A percentile compares a stretch with the other conserved stretches of the same genome.
These are phyloP conservation scores for Protomyces inouyei DNA, from an alignment of 1,139 yeast species.

Conservation along the genomic window DNA sequence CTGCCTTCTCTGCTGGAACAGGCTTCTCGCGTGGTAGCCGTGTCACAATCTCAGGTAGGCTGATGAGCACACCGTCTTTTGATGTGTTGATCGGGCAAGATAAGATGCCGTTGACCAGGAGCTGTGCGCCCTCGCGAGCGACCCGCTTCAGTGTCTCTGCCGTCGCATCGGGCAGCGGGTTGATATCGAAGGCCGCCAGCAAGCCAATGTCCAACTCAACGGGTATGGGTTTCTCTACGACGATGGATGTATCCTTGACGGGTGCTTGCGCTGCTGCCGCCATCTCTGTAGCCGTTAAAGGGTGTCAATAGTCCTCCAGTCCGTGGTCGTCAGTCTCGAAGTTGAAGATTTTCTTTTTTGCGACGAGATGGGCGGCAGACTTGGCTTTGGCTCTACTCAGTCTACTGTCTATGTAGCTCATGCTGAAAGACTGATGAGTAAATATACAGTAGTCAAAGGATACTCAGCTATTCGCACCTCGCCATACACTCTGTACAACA, in stretches of 20 bases:
- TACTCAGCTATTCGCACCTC: neutral
- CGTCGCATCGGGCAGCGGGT: constrained; percentile 54
- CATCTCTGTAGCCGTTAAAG: neutral
- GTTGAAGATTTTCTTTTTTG: neutral
- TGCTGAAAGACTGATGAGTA: too few species aligned
- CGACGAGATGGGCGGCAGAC: neutral
- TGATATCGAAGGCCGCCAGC: constrained; percentile 69
- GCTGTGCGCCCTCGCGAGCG: constrained; percentile 91
- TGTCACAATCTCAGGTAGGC: constrained; percentile 78
- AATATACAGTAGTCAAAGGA: too few species aligned
- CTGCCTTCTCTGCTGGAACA: constrained; percentile 83
- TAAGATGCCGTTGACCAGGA: constrained; percentile 80
- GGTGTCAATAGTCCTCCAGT: too few species aligned
- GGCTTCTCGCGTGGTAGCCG: constrained; percentile 91
- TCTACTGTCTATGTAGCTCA: too few species aligned
- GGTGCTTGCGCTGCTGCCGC: neutral
- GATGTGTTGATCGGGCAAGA: constrained; percentile 76
- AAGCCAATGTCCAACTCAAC: constrained; percentile 63
- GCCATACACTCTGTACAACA: neutral
- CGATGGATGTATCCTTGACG: constrained; percentile 25
- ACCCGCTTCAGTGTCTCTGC: constrained; percentile 54
- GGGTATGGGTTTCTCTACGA: constrained; percentile 35
- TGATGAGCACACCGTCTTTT: constrained; percentile 74
- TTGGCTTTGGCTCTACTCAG: too few species aligned
- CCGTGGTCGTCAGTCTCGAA: too few species aligned